Evolutionary conservation across 176 grass and related monocot genomes (phyloP), one percentile per base, ranked within the genome.

Genomic region (Juncus inflexus): DNA sequence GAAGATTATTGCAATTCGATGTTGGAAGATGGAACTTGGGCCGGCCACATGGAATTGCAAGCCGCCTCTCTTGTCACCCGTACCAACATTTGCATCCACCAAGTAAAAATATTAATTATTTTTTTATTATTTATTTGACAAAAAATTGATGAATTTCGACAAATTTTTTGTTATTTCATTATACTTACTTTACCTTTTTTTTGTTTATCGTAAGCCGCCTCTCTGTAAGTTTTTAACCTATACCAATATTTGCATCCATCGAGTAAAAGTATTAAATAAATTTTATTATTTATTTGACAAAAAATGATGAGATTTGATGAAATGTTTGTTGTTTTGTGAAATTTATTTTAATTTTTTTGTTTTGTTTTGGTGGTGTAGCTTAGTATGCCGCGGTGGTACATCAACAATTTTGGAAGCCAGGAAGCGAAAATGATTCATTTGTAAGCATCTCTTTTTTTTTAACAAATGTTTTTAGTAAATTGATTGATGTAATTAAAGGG

Each of bases 71-170:
- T 91, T 74, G 69, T 96, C 78, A 86, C 79, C 3, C 75, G 35
- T 80, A 81, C 70, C 67, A 96, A 96, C 61, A 91, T 96, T 74
- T 96, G 92, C 74, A 91, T 96, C 56, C 92, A 96, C 70, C 86
- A 78, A 80, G 92, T 86, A 74, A 6, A 66, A 56, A 73, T 47
- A 52, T 8, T n/a, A 69, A 28, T 56, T 56, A 43, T 62, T 12
- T 16, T 16, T 35, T 52, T 15, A 74, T 2, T 38, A 1, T 8
- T 62, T 35, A 12, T 55, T 73, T 13, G 13, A 59, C 14, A 65
- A 0, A 0, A 59, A 61, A 7, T 19, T 61, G 15, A 61, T 15
- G 11, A 61, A 56, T 2, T 61, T 2, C 3, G 6, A 3, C 49
- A 3, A 28, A 61, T 77, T 10, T 13, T 56, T 3, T 49, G 37